phyloP scores from a whole-genome alignment of 2,329 filamentous ascomycete species.

The Cadophora sp. region DNA sequence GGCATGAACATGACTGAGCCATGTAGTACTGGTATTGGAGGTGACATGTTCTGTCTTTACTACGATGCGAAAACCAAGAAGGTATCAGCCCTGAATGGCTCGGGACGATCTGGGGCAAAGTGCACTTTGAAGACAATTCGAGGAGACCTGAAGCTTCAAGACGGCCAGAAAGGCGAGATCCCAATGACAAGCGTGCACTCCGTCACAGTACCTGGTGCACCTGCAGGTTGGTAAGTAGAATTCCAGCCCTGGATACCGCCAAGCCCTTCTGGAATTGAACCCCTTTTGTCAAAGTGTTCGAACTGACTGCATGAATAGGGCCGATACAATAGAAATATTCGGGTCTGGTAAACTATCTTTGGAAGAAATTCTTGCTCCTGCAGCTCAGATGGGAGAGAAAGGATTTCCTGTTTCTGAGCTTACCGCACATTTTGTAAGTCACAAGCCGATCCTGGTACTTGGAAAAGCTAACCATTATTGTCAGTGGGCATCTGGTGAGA shows the following conservation, averaged over 20 bases:
- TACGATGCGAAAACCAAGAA: conserved; percentile 64
- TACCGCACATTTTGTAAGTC: conserved; percentile 40
- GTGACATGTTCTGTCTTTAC: conserved; percentile 69
- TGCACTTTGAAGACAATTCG: conserved; percentile 74
- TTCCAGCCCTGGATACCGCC: not conserved
- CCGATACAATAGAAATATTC: conserved; percentile 84
- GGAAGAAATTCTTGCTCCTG: conserved; percentile 79
- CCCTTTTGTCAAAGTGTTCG: not conserved
- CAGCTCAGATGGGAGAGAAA: conserved; percentile 83
- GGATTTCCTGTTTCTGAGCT: conserved; percentile 90
- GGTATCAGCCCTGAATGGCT: conserved; percentile 88
- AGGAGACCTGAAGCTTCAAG: conserved; percentile 68
- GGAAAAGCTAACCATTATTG: not conserved
- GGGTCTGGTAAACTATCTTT: conserved; percentile 86
- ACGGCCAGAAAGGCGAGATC: conserved; percentile 64
- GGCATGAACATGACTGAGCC: conserved; percentile 94
- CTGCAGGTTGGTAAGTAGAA: conserved; percentile 75
- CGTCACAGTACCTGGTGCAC: conserved; percentile 85
- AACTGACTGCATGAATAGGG: conserved; percentile 41
- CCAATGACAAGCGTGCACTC: conserved; percentile 79
- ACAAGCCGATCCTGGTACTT: not conserved
- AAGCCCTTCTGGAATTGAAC: not conserved
- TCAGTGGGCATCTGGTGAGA: conserved; percentile 13
- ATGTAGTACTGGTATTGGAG: conserved; percentile 89
- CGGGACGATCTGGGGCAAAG: conserved; percentile 74